Base-by-base conservation (phyloP, 305 asterid species). In the Lippia alba region DNA sequence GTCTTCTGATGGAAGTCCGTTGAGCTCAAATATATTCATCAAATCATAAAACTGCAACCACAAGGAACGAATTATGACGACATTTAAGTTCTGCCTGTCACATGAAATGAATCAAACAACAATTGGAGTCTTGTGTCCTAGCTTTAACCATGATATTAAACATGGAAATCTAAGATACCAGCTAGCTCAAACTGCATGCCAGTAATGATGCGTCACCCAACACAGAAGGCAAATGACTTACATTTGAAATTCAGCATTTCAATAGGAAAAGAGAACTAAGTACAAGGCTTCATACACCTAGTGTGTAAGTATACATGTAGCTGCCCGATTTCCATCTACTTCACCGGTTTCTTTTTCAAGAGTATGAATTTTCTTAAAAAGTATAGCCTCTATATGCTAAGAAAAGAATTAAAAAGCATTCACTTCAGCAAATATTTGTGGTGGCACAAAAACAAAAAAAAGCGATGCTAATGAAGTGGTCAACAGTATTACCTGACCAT, bases 1-100 rank as follows among this genome's bases (percentile, higher is more conserved):
- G 72, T 95, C 98, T 72, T 89, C 97, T 1, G 99, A 89, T 10
- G 99, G 99, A 74, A 92, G 92, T 63, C 99, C 99, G 76, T 95
- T 95, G 80, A 95, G 96, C 92, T 92, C 98, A 83, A 95, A 95
- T 73, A 95, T 90, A 78, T 95, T 95, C 34, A 95, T 68, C 76
- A 95, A 86, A 73, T 95, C 99, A 79, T 95, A 95, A 79, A 87
- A 95, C 99, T 95, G 97, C 87, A 86, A 57, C 65, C 74, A 67
- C 24, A 17, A 33, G 73, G 79, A 45, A 70, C 15, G 77, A 66
- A 72, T 62, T 55, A 76, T 7, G 51, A 72, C 60, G 54, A 63
- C 32, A 65, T 49, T 60, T 70, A 36, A 61, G 61, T 66, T 73
- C 30, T 63, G 77, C 61, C 54, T 44, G 57, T 34, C 20, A n/a